Conservation (phyloP, 805 yeast species). For the Vanderwaltozyma verrucispora region DNA sequence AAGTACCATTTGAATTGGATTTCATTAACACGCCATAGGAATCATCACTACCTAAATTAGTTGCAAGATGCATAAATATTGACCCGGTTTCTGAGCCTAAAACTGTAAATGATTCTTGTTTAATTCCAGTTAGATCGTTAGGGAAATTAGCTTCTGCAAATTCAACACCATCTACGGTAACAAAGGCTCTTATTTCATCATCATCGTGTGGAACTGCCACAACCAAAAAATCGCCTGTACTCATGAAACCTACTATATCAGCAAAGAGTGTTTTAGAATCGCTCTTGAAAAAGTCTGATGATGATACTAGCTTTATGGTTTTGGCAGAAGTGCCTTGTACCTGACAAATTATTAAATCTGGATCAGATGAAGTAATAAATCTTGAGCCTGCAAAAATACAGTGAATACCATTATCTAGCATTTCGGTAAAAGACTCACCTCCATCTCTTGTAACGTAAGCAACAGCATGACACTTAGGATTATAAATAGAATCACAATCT, state of each 20-base stretch:
- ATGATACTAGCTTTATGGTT: conserved; percentile 32
- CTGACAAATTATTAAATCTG: conserved; percentile 57
- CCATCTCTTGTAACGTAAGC: conserved; percentile 58
- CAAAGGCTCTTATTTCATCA: conserved; percentile 51
- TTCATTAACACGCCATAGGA: conserved; percentile 77
- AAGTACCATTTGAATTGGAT: conserved; percentile 86
- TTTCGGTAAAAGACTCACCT: conserved; percentile 50
- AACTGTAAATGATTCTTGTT: conserved; percentile 67
- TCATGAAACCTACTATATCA: conserved; percentile 61
- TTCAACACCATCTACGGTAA: conserved; percentile 64
- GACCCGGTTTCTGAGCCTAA: conserved; percentile 63
- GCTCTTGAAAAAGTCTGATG: conserved; percentile 42
- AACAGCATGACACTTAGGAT: conserved; percentile 42
- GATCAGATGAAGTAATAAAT: conserved; percentile 35
- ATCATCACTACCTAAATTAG: conserved; percentile 35
- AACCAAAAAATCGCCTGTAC: conserved; percentile 58
- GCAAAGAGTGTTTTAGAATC: conserved; percentile 37
- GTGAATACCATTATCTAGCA: conserved; percentile 41
- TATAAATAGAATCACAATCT: conserved; percentile 40
- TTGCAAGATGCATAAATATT: conserved; percentile 75
- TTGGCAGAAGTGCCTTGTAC: conserved; percentile 31
- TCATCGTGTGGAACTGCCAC: conserved; percentile 53
- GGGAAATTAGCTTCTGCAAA: conserved; percentile 83
- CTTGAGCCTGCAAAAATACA: conserved; percentile 62
- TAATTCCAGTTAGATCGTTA: conserved; percentile 42